These are phyloP conservation scores for Xerocomus brunneocitrinus DNA, from an alignment of 768 basidiomycete genomes.

Conservation along the genomic window DNA sequence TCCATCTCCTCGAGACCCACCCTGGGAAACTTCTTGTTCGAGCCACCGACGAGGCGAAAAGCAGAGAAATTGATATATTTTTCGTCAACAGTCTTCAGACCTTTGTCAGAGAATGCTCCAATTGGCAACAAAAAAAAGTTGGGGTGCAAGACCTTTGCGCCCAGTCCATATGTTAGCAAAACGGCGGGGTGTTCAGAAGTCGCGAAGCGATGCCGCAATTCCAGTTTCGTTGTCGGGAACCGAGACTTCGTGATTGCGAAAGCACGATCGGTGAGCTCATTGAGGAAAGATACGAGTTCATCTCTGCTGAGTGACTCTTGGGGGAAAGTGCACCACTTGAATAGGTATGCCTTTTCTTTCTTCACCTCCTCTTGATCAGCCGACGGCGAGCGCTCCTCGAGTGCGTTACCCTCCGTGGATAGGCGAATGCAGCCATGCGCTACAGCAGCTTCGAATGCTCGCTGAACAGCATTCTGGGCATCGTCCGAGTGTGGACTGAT, in stretches of 20 bases:
- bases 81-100: neutral
- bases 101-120: slow-evolving; percentile 5
- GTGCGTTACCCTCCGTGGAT: neutral
- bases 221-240: neutral
- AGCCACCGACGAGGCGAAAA: slow-evolving; percentile 6
- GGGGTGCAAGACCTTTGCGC: slow-evolving; percentile 1
- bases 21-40: neutral
- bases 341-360: neutral
- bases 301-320: slow-evolving; percentile 1
- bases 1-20: slow-evolving; percentile 1
- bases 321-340: slow-evolving; percentile 4
- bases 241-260: slow-evolving; percentile 1
- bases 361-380: neutral
- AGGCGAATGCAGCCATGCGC: neutral
- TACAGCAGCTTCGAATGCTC: slow-evolving; percentile 4
- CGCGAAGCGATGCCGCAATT: slow-evolving; percentile 10
- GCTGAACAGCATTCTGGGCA: neutral
- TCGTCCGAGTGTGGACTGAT: neutral
- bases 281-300: slow-evolving; percentile 6
- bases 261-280: slow-evolving; percentile 6
- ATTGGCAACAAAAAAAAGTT: slow-evolving; percentile 13
- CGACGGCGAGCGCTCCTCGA: neutral
- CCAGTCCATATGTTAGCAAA: slow-evolving; percentile 7
- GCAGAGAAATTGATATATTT: slow-evolving; percentile 8
- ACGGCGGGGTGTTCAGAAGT: slow-evolving; percentile 1